phyloP scores from a whole-genome alignment of 2,329 filamentous ascomycete species.

The Chrysosporium queenslandicum region DNA sequence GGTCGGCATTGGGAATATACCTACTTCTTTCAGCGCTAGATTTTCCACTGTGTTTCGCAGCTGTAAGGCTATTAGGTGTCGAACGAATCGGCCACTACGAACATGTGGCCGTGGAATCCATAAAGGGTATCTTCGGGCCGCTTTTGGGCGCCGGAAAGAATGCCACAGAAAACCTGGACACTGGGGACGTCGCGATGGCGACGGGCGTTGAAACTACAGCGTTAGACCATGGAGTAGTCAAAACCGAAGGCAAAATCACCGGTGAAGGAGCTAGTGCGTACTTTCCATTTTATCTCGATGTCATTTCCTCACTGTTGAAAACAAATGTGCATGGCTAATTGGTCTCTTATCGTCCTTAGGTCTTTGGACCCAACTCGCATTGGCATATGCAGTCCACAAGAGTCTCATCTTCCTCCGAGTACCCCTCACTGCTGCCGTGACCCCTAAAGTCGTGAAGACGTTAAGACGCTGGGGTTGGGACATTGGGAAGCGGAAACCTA shows the following conservation, averaged over 20 bases:
- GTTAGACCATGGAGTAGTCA: slow-evolving; percentile 7
- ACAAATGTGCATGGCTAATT: not conserved
- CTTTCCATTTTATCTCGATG: not conserved
- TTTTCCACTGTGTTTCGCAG: slow-evolving; percentile 88
- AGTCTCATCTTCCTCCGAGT: slow-evolving; percentile 95
- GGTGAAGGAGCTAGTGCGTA: slow-evolving; percentile 17
- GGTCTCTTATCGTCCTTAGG: slow-evolving; percentile 33
- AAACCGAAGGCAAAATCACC: not conserved
- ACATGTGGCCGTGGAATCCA: slow-evolving; percentile 33
- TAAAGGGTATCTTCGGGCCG: slow-evolving; percentile 25
- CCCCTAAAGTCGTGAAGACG: slow-evolving; percentile 86
- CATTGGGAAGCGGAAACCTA: slow-evolving; percentile 58
- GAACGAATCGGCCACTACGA: slow-evolving; percentile 63
- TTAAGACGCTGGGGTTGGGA: slow-evolving; percentile 87
- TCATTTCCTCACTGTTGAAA: no score
- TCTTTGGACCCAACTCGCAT: slow-evolving; percentile 73
- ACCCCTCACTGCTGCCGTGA: slow-evolving; percentile 78
- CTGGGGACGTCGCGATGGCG: not conserved
- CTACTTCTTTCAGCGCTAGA: slow-evolving; percentile 71
- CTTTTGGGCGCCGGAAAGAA: slow-evolving; percentile 23
- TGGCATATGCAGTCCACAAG: slow-evolving; percentile 97
- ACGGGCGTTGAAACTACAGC: not conserved
- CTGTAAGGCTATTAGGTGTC: slow-evolving; percentile 71
- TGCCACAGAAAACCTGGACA: slow-evolving; percentile 3
- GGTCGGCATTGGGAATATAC: slow-evolving; percentile 88